Percentiles rank a stretch among this genome's conserved stretches.
phyloP scores from a whole-genome alignment of 441 rosid species.

The Adansonia madagascariensis region DNA sequence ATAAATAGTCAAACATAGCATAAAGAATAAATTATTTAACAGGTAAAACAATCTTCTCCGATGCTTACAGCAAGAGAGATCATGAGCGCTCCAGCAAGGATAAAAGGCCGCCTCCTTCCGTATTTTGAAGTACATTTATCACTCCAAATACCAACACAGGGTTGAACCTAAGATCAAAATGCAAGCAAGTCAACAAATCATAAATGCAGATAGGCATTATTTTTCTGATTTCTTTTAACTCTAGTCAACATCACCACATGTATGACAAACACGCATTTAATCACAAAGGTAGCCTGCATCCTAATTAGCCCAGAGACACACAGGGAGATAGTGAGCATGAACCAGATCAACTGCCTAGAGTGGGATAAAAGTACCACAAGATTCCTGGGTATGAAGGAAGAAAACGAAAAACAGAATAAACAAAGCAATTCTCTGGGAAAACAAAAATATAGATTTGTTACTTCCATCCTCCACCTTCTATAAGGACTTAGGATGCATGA shows the following conservation, averaged over 20 bases:
- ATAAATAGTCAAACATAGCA: constrained; percentile 26
- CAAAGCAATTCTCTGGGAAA: neutral
- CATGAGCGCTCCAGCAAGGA: constrained; percentile 86
- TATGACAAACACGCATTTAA: neutral
- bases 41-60: constrained; percentile 7
- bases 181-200: constrained; percentile 20
- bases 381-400: neutral
- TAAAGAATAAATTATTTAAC: constrained; percentile 22
- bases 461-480: neutral
- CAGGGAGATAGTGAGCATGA: neutral
- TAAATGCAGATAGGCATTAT: constrained; percentile 26
- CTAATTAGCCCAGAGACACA: neutral
- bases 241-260: neutral
- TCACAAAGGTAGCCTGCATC: neutral
- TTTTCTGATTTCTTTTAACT: neutral
- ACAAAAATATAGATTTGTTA: neutral
- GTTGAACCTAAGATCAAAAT: constrained; percentile 74
- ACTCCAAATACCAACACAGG: constrained; percentile 97
- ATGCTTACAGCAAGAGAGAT: constrained; percentile 81
- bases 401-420: neutral
- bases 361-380: neutral
- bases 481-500: neutral
- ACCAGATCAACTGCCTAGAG: neutral
- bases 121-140: constrained; percentile 87
- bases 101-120: constrained; percentile 91